Evolutionary conservation across 495 filamentous ascomycete species (phyloP).

Genomic region (Lepidopterella palustris): DNA sequence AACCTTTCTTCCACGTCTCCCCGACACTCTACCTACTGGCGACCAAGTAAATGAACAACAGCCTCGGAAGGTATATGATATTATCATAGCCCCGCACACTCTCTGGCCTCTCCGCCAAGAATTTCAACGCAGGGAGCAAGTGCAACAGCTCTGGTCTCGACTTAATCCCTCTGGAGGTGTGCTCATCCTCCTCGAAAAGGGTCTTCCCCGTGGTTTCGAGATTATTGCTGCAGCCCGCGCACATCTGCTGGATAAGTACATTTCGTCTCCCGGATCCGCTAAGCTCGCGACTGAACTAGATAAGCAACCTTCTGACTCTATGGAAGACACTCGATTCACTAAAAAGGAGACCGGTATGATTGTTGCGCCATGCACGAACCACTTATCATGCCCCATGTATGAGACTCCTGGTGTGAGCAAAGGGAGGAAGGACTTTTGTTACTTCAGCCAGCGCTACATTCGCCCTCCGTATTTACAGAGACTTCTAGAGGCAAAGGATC

Average conservation of each 20-base stretch:
- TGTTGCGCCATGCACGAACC: constrained; percentile 92
- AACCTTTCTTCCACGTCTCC: constrained; percentile 83
- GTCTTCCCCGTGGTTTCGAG: constrained; percentile 85
- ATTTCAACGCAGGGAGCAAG: constrained; percentile 63
- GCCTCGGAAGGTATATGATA: constrained; percentile 72
- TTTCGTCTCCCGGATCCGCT: constrained; percentile 56
- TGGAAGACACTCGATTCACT: constrained; percentile 36
- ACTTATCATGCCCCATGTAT: constrained; percentile 84
- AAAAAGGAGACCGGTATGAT: constrained; percentile 79
- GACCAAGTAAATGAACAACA: constrained; percentile 38
- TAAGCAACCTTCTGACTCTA: constrained; percentile 25
- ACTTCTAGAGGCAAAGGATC: constrained; percentile 59
- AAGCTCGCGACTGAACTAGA: constrained; percentile 27
- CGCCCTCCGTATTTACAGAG: constrained; percentile 76
- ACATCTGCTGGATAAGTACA: constrained; percentile 66
- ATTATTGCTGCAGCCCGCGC: constrained; percentile 76
- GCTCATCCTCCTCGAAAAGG: constrained; percentile 85
- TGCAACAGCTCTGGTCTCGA: constrained; percentile 84
- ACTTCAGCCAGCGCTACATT: constrained; percentile 82
- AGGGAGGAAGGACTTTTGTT: constrained; percentile 82
- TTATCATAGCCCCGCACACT: constrained; percentile 83
- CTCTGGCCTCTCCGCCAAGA: constrained; percentile 67
- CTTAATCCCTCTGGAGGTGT: constrained; percentile 80
- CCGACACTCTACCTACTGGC: constrained; percentile 48
- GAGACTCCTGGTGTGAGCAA: constrained; percentile 54